Conservation (phyloP, 2,329 filamentous ascomycete genomes). For the Purpureocillium takamizusanense region DNA sequence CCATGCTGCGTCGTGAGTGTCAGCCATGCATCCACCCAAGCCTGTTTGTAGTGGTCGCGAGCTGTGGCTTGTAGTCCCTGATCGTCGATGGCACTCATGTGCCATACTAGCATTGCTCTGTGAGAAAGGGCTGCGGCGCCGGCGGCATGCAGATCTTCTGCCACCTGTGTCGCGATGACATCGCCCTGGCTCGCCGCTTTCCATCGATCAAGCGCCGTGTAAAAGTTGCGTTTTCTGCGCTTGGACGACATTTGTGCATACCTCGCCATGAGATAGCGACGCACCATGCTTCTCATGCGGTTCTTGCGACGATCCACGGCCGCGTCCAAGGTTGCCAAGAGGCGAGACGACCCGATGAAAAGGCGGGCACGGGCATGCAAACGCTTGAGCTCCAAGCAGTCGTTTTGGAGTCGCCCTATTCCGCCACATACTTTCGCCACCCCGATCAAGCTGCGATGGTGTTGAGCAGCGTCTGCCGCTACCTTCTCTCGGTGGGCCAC, state of each 20-base stretch:
- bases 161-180: constrained; percentile 7
- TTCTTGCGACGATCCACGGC: constrained; percentile 15
- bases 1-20: constrained; percentile 13
- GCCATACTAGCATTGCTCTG: constrained; percentile 12
- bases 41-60: constrained; percentile 2
- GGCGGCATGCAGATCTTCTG: constrained; percentile 7
- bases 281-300: constrained; percentile 17
- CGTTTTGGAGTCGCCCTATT: constrained; percentile 6
- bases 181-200: constrained; percentile 8
- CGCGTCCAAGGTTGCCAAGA: constrained; percentile 17
- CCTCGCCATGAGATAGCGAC: constrained; percentile 23
- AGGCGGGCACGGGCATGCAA: constrained; percentile 18
- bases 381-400: constrained; percentile 9
- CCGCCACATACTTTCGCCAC: constrained; percentile 7
- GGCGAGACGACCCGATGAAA: constrained; percentile 19
- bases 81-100: constrained; percentile 7
- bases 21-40: constrained; percentile 12
- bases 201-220: constrained; percentile 21
- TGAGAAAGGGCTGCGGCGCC: constrained; percentile 7
- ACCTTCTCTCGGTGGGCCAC: constrained; percentile 2
- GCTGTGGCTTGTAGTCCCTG: constrained; percentile 10
- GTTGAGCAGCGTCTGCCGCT: not conserved
- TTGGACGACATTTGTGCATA: constrained; percentile 24
- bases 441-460: not conserved
- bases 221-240: constrained; percentile 22